Evolutionary conservation across 768 basidiomycete genomes (phyloP), one percentile per base, ranked within the genome.

Genomic region (Melanogaster broomeanus): DNA sequence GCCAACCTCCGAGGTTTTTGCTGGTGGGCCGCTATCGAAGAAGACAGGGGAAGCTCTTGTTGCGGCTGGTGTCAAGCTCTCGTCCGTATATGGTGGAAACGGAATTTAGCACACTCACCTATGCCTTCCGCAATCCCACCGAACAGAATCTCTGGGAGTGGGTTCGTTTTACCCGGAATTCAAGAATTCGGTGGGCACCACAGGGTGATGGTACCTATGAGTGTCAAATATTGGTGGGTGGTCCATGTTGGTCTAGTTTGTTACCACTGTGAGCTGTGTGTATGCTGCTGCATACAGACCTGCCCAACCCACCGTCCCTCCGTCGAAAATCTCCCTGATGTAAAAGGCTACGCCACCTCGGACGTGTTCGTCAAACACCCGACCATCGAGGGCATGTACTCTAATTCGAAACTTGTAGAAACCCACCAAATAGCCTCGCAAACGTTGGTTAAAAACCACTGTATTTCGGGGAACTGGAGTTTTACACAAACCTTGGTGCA

Each of bases 281-380:
- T 27, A 41, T 11, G 27, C 33, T 34, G 22, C 19, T n/a, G 15
- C 10, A 37, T 48, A 15, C 19, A 74, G 73, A 59, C 59, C 11
- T 60, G 45, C 22, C 55, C 66, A 5, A 69, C 42, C 4, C 66
- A 71, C 49, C 56, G 58, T 12, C 52, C 64, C 1, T 59, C 66
- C 3, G 57, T 71, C 3, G 66, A 71, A 24, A 77, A 77, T 44
- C 25, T 76, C 5, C 52, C 58, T 3, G 70, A 79, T 31, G 62
- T 65, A 5, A 61, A 57, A 38, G 77, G 77, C 12, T 79, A 78
- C 42, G 72, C 72, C 2, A 77, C 72, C 11, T 72, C 70, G 3
- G 79, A 80, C 61, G 57, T 77, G 7, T 77, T 74, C 53, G 48
- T 70, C 30, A 67, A 64, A 21, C 79, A 81, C 52, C 76, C 79